Base-by-base conservation (phyloP, 192 early-diverging fungal species). In the Coemansia sp. region DNA sequence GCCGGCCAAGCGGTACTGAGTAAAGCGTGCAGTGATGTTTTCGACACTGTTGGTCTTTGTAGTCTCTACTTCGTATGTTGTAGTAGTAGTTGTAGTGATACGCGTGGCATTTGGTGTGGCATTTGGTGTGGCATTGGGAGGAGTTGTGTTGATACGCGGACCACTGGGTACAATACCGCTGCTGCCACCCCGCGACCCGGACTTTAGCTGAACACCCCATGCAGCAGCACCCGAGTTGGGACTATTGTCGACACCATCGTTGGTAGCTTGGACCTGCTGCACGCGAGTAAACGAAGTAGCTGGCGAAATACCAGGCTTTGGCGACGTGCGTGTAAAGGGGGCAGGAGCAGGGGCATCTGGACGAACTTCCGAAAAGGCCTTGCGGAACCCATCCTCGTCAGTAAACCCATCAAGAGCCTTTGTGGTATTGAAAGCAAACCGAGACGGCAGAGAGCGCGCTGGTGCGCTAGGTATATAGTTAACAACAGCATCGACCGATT, bases 181-280 rank as follows among this genome's bases (percentile, higher is more conserved):
- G 13, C 24, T 25, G 23, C 24, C 24, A 23, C 44, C 50, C 41
- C 37, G 6, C 3, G 41, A 23, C 15, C 65, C 39, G 13, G 69
- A 64, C 36, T 65, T 65, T 15, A 72, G 69, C 29, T 61, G 61
- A 11, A 72, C 61, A 6, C 69, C 69, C 69, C 69, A 72, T 4
- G 58, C 46, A 38, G 69, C 52, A 32, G 69, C 69, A 9, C 69
- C 69, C n/a, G 52, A 22, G 29, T 72, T 72, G 20, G 62, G 61
- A 25, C 57, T 64, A 17, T 38, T 48, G 25, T 72, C 69, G 10
- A 72, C 69, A 4, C 48, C 56, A 19, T 63, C 58, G 49, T 18
- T 30, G 49, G 23, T 51, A 41, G 32, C 4, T 19, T 51, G 49
- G 42, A 25, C 37, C 33, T 26, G 30, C 14, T 24, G 38, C 3